Evolutionary conservation across 441 rosid species (phyloP), one percentile per base, ranked within the genome.

Genomic region (Erodium texanum): DNA sequence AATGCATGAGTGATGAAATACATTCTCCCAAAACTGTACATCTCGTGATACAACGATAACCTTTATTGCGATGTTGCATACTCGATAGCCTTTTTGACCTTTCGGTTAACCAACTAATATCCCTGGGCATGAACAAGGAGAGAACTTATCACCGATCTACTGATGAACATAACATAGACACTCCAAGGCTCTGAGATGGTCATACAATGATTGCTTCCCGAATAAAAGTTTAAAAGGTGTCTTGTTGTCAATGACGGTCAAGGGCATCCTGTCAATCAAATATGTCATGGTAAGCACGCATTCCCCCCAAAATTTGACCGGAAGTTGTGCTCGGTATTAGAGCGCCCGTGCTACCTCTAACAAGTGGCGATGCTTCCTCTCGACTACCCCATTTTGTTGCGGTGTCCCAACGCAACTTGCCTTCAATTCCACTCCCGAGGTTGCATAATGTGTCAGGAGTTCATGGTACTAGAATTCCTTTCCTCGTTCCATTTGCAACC

Each of bases 141-240:
- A 12, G 20, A 69, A 69, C 18, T 69, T 70, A n/a, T 45, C 27
- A 6, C 12, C 1, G 5, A 1, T 59, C 18, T 58, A 43, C 7
- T 62, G 22, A 4, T 71, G 54, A 3, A 58, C 66, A 59, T 45
- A 66, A 9, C 66, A 22, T 0, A 71, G 9, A 12, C 32, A 65
- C 0, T 62, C 66, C 12, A 71, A 66, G 0, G 7, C 9, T 5
- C 20, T 12, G 0, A 72, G 8, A 12, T 32, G 48, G 0, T 4
- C 8, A 19, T 16, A 59, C 0, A 52, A 14, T 0, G 68, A 70
- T 0, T 7, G 0, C 4, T 61, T 12, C 3, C 43, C 29, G 38
- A 45, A 68, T 0, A 73, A 7, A 1, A 73, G 3, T 9, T 73
- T 61, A 5, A 11, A 73, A 0, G 76, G 76, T 0, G 66, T 38